Base-by-base conservation (phyloP, 768 basidiomycete species). In the Pleurotus platypus region DNA sequence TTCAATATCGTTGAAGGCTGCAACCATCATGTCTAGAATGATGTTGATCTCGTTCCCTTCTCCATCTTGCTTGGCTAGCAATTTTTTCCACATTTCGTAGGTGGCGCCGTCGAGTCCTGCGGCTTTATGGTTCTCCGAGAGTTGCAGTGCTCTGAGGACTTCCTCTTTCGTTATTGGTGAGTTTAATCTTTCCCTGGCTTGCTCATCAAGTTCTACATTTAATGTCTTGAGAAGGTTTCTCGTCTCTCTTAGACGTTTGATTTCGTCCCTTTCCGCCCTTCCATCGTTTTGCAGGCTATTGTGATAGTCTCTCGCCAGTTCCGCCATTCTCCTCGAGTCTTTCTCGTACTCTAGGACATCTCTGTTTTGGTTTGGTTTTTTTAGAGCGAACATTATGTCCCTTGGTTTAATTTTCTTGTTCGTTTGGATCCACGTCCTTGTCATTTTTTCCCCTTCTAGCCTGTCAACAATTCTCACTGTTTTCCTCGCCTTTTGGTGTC, bases 1-100 rank as follows among this genome's bases (percentile, higher is more conserved):
- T 57, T 69, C 55, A 0, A 77, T 75, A 35, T 75, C 63, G 15
- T 67, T 66, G 54, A 55, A 68, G 0, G 66, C 61, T 16, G 1
- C 18, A 4, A 47, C 6, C 26, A 27, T 27, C 26, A 27, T 27
- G 6, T 56, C 24, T 30, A 27, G 11, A 38, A 11, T 54, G 26
- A 2, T 27, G 26, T 27, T 27, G 3, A 3, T 2, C 26, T 27
- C 26, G 26, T 27, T 27, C 6, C 2, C 6, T 6, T 2, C 26
- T 27, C 6, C 26, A 27, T 2, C n/a, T n/a, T n/a, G 26, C 26
- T 27, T 27, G 6, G 26, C 3, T 27, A 27, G 2, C 6, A 27
- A 3, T 27, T 27, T 27, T 27, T 27, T 27, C 26, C 26, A 27
- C 6, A 27, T 2, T 27, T 27, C 26, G 26, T 27, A 27, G 26